These are phyloP conservation scores for Apophysomyces sp. DNA, from an alignment of 371 early-diverging fungal genomes.

Conservation along the genomic window DNA sequence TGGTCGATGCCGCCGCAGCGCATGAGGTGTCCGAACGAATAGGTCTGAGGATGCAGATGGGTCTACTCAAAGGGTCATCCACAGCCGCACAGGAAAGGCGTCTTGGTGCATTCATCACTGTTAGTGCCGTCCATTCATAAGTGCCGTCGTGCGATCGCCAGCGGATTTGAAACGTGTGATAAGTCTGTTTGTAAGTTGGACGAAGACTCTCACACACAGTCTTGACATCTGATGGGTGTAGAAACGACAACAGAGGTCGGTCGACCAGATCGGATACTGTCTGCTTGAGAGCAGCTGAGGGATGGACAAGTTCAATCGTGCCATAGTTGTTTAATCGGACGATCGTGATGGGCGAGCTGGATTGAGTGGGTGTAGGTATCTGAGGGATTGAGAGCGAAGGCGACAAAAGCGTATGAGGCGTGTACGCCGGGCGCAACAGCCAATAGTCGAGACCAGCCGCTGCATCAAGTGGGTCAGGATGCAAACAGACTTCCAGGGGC, in stretches of 20 bases:
- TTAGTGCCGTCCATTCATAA: conserved; percentile 8
- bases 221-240: conserved; percentile 34
- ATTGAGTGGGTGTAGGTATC: background rate
- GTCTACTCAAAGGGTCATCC: background rate
- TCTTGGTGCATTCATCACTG: conserved; percentile 4
- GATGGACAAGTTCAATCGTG: conserved; percentile 34
- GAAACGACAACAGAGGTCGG: conserved; percentile 39
- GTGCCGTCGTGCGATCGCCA: conserved; percentile 12
- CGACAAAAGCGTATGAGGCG: background rate
- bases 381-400: background rate
- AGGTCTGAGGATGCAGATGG: conserved; percentile 5
- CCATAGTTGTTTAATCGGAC: conserved; percentile 30
- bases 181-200: conserved; percentile 2
- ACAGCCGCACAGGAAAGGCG: conserved; percentile 1
- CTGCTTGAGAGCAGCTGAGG: background rate
- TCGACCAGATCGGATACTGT: conserved; percentile 16
- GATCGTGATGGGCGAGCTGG: conserved; percentile 15
- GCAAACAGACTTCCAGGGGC: conserved; percentile 31
- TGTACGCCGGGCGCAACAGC: conserved; percentile 23
- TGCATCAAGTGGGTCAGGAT: conserved; percentile 27
- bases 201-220: conserved; percentile 24
- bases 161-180: conserved; percentile 26
- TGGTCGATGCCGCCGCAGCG: background rate
- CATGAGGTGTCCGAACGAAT: background rate
- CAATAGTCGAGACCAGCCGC: conserved; percentile 30